Base-by-base conservation (phyloP, 148 eudicot species). In the Camellia granthamiana region DNA sequence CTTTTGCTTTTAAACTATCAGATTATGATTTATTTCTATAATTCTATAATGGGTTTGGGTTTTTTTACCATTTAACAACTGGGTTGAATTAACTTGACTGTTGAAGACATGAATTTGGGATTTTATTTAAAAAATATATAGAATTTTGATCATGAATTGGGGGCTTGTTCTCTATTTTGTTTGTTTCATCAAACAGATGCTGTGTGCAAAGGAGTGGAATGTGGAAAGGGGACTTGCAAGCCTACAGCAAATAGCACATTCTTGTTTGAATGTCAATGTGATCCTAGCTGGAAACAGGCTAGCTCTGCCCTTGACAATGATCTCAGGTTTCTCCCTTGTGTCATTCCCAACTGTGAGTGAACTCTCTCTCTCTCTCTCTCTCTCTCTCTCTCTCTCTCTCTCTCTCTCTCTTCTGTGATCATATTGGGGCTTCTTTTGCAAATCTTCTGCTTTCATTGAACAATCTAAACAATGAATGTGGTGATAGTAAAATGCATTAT, bases 251-350 rank as follows among this genome's bases (percentile, higher is more conserved):
- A 85, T 38, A 79, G 51, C 49, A 78, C 78, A 18, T 83, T 91
- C 23, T 63, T 74, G 10, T 92, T 88, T 52, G 88, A 67, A 41
- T 94, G 98, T 66, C 85, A 87, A n/a, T 94, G 98, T 84, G 89
- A 92, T 2, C 77, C 87, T 79, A 93, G 94, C 10, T 94, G 97
- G 98, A 88, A 83, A 67, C 94, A 91, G 66, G 64, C 91, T 76
- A 75, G 84, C 52, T 60, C 84, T 23, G 78, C 72, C 14, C 65
- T 77, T 78, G 71, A 79, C 52, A 44, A 83, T 42, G n/a, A 14
- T 62, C 77, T 86, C 61, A 78, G 77, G 49, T 90, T 91, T 72
- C 90, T 94, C 38, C 98, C 30, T 23, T 23, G 30, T 23, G 30
- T 23, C 30, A 23, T 23, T 23, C 30, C 30, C 30, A 23, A 23